Evolutionary conservation across 2,329 filamentous ascomycete species (phyloP).

Genomic region (Paracoccidioides brasiliensis): DNA sequence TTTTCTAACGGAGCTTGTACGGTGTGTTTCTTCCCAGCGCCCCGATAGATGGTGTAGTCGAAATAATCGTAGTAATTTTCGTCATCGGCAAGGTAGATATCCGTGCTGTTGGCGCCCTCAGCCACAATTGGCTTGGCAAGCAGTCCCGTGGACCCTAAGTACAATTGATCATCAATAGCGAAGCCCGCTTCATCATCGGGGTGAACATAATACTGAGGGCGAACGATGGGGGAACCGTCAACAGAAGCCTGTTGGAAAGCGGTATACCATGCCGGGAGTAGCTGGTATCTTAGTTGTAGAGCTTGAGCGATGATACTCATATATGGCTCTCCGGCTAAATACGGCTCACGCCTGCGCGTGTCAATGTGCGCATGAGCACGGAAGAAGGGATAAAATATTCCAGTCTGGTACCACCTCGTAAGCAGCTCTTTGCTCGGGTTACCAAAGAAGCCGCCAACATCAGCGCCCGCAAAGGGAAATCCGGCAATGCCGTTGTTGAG

Average conservation of each 20-base stretch:
- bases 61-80: constrained; percentile 95
- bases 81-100: constrained; percentile 78
- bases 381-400: constrained; percentile 97
- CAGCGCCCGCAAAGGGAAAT: constrained; percentile 86
- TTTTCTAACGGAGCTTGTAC: constrained; percentile 69
- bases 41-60: constrained; percentile 63
- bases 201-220: constrained; percentile 87
- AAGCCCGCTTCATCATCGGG: constrained; percentile 80
- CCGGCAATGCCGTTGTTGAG: constrained; percentile 85
- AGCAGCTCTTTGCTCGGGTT: constrained; percentile 88
- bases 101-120: constrained; percentile 57
- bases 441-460: constrained; percentile 96
- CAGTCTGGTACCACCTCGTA: constrained; percentile 90
- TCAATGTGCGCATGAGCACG: constrained; percentile 95
- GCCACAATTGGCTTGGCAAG: constrained; percentile 84
- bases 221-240: constrained; percentile 73
- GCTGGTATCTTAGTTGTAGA: constrained; percentile 72
- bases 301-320: constrained; percentile 76
- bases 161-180: constrained; percentile 81
- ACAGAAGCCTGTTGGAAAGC: constrained; percentile 82
- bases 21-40: constrained; percentile 55
- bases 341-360: constrained; percentile 84
- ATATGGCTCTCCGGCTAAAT: constrained; percentile 73
- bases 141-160: constrained; percentile 74
- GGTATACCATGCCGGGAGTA: constrained; percentile 92